Conservation (phyloP, 495 filamentous ascomycete species). For the Hypoxylon rickii region DNA sequence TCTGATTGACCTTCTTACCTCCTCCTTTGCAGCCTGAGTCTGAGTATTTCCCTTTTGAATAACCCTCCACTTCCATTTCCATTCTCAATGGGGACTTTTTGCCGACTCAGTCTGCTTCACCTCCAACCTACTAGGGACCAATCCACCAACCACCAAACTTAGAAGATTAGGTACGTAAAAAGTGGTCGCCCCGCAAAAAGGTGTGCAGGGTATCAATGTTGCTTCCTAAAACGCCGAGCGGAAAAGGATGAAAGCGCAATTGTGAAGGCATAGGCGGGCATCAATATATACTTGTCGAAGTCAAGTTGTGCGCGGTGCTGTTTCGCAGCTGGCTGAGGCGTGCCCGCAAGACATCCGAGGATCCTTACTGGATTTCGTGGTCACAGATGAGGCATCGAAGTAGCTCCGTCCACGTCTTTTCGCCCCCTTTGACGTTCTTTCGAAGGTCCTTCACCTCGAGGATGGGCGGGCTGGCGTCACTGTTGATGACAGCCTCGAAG, state of each 20-base stretch:
- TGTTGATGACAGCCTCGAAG: slow-evolving; percentile 46
- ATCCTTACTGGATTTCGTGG: slow-evolving; percentile 40
- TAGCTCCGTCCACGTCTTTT: slow-evolving; percentile 53
- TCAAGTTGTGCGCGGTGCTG: background rate
- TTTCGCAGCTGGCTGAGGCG: background rate
- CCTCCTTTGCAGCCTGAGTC: too few relatives aligned
- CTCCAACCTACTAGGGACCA: background rate
- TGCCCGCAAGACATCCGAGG: too few relatives aligned
- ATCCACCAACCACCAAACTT: background rate
- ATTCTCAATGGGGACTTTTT: too few relatives aligned
- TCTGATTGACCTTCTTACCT: too few relatives aligned
- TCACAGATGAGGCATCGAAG: slow-evolving; percentile 50
- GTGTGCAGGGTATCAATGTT: slow-evolving; percentile 33
- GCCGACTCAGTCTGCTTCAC: slow-evolving; percentile 16
- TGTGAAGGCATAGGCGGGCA: slow-evolving; percentile 3
- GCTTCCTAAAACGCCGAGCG: slow-evolving; percentile 28
- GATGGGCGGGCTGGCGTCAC: slow-evolving; percentile 39
- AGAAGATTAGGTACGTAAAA: slow-evolving; percentile 4
- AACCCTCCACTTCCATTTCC: too few relatives aligned
- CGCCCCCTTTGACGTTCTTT: slow-evolving; percentile 45
- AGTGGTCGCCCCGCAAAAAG: slow-evolving; percentile 28
- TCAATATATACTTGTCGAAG: slow-evolving; percentile 15
- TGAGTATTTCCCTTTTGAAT: too few relatives aligned
- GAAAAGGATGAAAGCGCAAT: slow-evolving; percentile 13
- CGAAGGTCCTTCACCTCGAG: slow-evolving; percentile 52